Percentiles rank a stretch among this genome's conserved stretches.
Evolutionary conservation across 192 early-diverging fungal genomes (phyloP).

Genomic region (Funneliformis mosseae): DNA sequence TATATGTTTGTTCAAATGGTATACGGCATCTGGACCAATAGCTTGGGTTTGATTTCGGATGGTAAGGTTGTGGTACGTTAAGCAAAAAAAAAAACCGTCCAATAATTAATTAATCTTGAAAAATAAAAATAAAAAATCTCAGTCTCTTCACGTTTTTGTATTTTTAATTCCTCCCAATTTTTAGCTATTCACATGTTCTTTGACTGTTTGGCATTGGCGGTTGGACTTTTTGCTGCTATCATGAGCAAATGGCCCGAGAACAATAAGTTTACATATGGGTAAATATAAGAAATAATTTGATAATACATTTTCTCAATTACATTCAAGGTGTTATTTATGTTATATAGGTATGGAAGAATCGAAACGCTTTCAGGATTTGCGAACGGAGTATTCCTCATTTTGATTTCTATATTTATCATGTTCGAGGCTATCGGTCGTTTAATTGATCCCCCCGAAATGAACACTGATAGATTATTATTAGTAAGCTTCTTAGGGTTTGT

Average conservation of each 20-base stretch:
- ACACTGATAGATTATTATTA: conserved; percentile 79
- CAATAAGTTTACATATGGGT: conserved; percentile 75
- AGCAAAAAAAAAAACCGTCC: not conserved
- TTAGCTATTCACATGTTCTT: conserved; percentile 97
- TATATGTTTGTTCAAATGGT: conserved; percentile 91
- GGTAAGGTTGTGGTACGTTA: conserved; percentile 41
- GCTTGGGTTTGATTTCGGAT: conserved; percentile 90
- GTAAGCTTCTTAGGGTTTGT: conserved; percentile 89
- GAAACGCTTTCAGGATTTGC: conserved; percentile 92
- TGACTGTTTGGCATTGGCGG: conserved; percentile 88
- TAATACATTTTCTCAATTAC: conserved; percentile 6
- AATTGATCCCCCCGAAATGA: conserved; percentile 83
- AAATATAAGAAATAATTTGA: conserved; percentile 21
- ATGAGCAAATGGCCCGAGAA: conserved; percentile 92
- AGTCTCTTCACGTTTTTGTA: not conserved
- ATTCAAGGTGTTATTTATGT: not conserved
- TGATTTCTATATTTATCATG: conserved; percentile 88
- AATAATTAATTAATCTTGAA: not conserved
- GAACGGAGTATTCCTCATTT: conserved; percentile 88
- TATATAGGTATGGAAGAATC: conserved; percentile 79
- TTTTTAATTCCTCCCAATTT: not conserved
- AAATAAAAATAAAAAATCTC: not conserved
- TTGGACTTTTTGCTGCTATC: conserved; percentile 85
- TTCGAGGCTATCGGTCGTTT: conserved; percentile 90
- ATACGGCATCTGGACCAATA: conserved; percentile 81